These are phyloP conservation scores for Furcasterigmium furcatum DNA, from an alignment of 2,329 filamentous ascomycete species.

Conservation along the genomic window DNA sequence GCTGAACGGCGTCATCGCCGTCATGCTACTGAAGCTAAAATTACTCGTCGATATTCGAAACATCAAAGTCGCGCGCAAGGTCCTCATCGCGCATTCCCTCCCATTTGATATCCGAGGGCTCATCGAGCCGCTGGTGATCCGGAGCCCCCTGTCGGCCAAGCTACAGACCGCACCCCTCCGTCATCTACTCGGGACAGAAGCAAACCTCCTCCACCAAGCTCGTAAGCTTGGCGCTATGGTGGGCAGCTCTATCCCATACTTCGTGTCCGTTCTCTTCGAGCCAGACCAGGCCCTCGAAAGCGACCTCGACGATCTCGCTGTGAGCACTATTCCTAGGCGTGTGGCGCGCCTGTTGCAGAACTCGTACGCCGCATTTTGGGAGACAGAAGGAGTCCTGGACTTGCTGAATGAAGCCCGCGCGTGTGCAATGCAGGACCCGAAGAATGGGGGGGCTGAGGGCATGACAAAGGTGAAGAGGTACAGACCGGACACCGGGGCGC, in stretches of 20 bases:
- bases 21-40: conserved; percentile 20
- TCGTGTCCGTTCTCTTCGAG: conserved; percentile 12
- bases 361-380: conserved; percentile 15
- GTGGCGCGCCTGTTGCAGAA: conserved; percentile 12
- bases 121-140: conserved; percentile 16
- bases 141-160: conserved; percentile 17
- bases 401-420: conserved; percentile 14
- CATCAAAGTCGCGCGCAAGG: conserved; percentile 15
- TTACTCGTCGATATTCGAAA: conserved; percentile 21
- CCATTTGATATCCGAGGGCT: conserved; percentile 9
- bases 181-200: conserved; percentile 7
- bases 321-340: conserved; percentile 14
- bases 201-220: conserved; percentile 7
- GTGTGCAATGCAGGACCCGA: too few relatives aligned
- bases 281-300: conserved; percentile 9
- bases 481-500: too few relatives aligned
- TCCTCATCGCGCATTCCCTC: too few relatives aligned
- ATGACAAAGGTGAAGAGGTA: too few relatives aligned
- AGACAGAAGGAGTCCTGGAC: conserved; percentile 16
- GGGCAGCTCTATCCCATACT: conserved; percentile 2
- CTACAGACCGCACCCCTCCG: conserved; percentile 4
- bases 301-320: conserved; percentile 1
- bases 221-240: conserved; percentile 2
- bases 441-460: too few relatives aligned
- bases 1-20: conserved; percentile 10